phyloP scores from a whole-genome alignment of 2,329 filamentous ascomycete species.

The Aaosphaeria pasadenensis region DNA sequence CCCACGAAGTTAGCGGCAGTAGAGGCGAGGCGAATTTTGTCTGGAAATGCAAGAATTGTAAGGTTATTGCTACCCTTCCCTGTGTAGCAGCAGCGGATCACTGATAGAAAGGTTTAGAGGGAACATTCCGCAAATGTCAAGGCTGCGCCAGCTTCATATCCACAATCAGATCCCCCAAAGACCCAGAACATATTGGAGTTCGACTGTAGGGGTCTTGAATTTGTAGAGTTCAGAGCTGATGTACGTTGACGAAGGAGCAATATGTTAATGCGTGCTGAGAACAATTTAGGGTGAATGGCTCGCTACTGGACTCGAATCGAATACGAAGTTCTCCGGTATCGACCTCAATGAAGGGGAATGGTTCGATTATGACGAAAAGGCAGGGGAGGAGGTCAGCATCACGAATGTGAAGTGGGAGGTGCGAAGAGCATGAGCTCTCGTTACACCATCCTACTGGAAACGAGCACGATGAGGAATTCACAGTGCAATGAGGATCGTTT shows the following conservation, averaged over 20 bases:
- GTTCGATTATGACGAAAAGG: conserved; percentile 98
- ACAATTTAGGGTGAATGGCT: conserved; percentile 78
- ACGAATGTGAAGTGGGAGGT: conserved; percentile 88
- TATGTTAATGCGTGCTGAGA: background rate
- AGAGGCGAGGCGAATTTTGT: conserved; percentile 97
- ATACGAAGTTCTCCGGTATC: conserved; percentile 76
- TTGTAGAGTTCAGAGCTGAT: conserved; percentile 85
- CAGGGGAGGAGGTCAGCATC: conserved; percentile 86
- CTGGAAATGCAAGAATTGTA: conserved; percentile 99
- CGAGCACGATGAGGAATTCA: too few species aligned
- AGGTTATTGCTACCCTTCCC: conserved; percentile 54
- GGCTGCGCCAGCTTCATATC: conserved; percentile 68
- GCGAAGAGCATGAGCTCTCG: conserved; percentile 55
- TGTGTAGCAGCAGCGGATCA: background rate
- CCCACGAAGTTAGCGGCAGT: conserved; percentile 87
- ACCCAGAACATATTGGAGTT: conserved; percentile 80
- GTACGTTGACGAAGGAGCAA: conserved; percentile 47
- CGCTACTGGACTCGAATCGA: conserved; percentile 75
- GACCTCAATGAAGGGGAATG: conserved; percentile 89
- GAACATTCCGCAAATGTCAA: conserved; percentile 85
- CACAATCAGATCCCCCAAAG: conserved; percentile 69
- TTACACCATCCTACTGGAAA: too few species aligned
- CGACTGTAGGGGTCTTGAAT: conserved; percentile 91
- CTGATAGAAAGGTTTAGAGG: conserved; percentile 51
- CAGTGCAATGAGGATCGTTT: too few species aligned